Percentiles rank a stretch among this genome's conserved stretches.
Conservation (phyloP, 805 yeast species). For the Metschnikowia dekortorum region DNA sequence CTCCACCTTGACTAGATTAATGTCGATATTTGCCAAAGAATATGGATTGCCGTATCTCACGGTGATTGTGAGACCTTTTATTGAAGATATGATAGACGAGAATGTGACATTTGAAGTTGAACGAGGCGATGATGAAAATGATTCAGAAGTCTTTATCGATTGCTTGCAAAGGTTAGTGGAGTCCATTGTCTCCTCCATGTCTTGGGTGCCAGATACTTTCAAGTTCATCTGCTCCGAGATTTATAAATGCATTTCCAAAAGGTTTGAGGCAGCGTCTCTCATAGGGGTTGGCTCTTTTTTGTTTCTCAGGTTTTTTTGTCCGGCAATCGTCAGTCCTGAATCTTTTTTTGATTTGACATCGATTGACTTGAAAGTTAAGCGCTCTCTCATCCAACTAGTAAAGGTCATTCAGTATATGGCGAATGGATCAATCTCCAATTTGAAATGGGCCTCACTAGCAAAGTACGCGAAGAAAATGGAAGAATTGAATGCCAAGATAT, state of each 20-base stretch:
- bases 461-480: conserved; percentile 37
- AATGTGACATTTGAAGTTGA: conserved; percentile 64
- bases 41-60: conserved; percentile 59
- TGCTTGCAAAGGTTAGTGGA: conserved; percentile 56
- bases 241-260: conserved; percentile 49
- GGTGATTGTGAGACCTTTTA: conserved; percentile 49
- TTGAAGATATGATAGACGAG: conserved; percentile 46
- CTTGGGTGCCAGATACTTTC: conserved; percentile 65
- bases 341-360: conserved; percentile 36
- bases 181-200: conserved; percentile 51
- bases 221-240: conserved; percentile 67
- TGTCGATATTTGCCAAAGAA: conserved; percentile 66
- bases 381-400: conserved; percentile 74
- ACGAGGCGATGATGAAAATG: conserved; percentile 34
- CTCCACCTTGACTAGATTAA: conserved; percentile 73
- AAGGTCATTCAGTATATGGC: conserved; percentile 84
- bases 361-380: conserved; percentile 39
- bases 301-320: conserved; percentile 76
- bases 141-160: conserved; percentile 47
- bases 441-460: conserved; percentile 59
- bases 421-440: conserved; percentile 63
- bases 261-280: conserved; percentile 55
- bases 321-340: conserved; percentile 88
- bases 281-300: conserved; percentile 83
- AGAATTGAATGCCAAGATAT: conserved; percentile 24